Evolutionary conservation across 83 land plant species (phyloP).

Genomic region (Isoetes engelmannii): DNA sequence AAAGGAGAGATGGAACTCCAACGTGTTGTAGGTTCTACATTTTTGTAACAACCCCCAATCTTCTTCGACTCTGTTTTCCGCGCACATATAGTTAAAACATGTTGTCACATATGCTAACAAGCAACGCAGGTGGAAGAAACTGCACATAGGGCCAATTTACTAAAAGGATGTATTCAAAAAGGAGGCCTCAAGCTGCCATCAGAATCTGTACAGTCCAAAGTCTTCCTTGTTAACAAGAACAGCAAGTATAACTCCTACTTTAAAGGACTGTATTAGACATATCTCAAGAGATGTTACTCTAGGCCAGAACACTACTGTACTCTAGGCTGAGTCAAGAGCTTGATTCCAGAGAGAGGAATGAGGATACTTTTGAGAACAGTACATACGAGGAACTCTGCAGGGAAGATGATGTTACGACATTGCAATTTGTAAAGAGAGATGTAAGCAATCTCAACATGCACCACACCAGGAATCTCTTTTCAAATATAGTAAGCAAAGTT

Average conservation of each 20-base stretch:
- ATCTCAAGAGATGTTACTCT: background rate
- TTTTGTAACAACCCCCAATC: background rate
- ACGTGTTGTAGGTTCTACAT: slow-evolving; percentile 22
- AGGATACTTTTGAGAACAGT: slow-evolving; percentile 1
- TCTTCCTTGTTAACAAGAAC: slow-evolving; percentile 23
- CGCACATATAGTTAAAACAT: background rate
- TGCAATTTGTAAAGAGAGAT: slow-evolving; percentile 18
- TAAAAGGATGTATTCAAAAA: slow-evolving; percentile 28
- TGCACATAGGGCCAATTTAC: slow-evolving; percentile 15
- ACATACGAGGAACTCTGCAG: slow-evolving; percentile 23
- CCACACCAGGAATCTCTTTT: slow-evolving; percentile 19
- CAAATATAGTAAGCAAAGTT: slow-evolving; percentile 20
- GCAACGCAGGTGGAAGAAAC: slow-evolving; percentile 26
- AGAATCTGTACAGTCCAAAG: slow-evolving; percentile 23
- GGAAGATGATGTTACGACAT: slow-evolving; percentile 8
- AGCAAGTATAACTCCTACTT: slow-evolving; percentile 19
- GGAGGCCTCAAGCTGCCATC: slow-evolving; percentile 25
- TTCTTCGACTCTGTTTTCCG: background rate
- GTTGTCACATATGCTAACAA: background rate
- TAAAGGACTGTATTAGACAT: background rate
- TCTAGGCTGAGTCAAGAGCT: slow-evolving; percentile 20
- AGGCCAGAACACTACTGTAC: slow-evolving; percentile 28
- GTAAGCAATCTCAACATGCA: slow-evolving; percentile 26
- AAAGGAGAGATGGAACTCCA: slow-evolving; percentile 3
- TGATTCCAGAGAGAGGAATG: background rate